phyloP scores from a whole-genome alignment of 768 basidiomycete genomes.

The Kwoniella heveanensis region DNA sequence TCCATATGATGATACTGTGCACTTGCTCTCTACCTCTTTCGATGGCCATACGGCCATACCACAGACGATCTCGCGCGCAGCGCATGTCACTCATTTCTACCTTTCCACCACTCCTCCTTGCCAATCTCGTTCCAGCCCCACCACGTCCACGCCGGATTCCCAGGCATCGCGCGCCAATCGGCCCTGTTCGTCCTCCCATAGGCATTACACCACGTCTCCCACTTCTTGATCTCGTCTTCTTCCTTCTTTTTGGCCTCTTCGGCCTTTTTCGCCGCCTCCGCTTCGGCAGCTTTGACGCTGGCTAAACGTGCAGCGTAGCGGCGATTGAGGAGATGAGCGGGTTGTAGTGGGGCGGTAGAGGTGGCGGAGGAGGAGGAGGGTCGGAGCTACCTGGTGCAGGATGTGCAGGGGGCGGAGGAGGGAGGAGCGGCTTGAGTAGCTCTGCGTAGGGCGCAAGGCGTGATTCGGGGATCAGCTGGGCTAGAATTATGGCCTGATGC shows the following conservation, averaged over 20 bases:
- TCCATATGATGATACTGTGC: no score
- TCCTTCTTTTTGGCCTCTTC: slow-evolving; percentile 18
- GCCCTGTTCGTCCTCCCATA: slow-evolving; percentile 15
- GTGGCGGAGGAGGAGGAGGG: neutral
- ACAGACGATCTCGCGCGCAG: no score
- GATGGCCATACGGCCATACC: no score
- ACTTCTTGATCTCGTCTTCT: slow-evolving; percentile 15
- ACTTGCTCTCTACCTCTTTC: no score
- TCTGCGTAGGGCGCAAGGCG: slow-evolving; percentile 8
- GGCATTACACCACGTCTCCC: slow-evolving; percentile 15
- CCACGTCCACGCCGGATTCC: slow-evolving; percentile 7
- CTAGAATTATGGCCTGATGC: slow-evolving; percentile 11
- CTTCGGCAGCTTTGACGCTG: neutral
- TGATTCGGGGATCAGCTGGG: slow-evolving; percentile 12
- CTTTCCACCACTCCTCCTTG: slow-evolving; percentile 15
- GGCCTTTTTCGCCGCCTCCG: neutral
- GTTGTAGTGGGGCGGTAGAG: slow-evolving; percentile 1
- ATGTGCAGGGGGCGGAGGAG: neutral
- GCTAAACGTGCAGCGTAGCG: neutral
- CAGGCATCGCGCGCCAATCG: slow-evolving; percentile 4
- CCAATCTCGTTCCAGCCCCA: slow-evolving; percentile 20
- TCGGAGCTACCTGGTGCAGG: neutral
- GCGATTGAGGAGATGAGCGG: slow-evolving; percentile 8
- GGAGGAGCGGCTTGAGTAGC: slow-evolving; percentile 11
- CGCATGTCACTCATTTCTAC: slow-evolving; percentile 2